Evolutionary conservation across 768 basidiomycete genomes (phyloP).

Genomic region (Suillus tomentosus): DNA sequence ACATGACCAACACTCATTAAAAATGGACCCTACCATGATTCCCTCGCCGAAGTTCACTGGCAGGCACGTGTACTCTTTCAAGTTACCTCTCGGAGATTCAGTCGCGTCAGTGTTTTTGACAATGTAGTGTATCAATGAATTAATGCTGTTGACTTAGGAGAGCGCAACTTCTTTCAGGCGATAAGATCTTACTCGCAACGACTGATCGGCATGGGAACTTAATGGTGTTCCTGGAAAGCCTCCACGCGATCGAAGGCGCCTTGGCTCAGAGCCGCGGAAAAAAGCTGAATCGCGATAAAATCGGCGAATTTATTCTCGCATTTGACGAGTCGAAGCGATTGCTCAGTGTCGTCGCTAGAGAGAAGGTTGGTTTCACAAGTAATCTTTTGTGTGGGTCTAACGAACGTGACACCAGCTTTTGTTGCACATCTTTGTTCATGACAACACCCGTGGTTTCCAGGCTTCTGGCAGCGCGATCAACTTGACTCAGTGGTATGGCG

Average conservation of each 20-base stretch:
- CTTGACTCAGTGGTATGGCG: slow-evolving; percentile 46
- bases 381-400: not conserved
- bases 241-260: slow-evolving; percentile 34
- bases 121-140: not conserved
- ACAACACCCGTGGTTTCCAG: slow-evolving; percentile 47
- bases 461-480: slow-evolving; percentile 43
- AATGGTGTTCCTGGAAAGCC: slow-evolving; percentile 41
- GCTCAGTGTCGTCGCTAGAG: slow-evolving; percentile 46
- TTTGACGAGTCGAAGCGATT: slow-evolving; percentile 55
- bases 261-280: slow-evolving; percentile 32
- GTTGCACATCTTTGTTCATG: slow-evolving; percentile 49
- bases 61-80: slow-evolving; percentile 19
- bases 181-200: slow-evolving; percentile 44
- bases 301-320: slow-evolving; percentile 48
- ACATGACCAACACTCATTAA: slow-evolving; percentile 30
- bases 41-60: slow-evolving; percentile 25
- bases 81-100: slow-evolving; percentile 21
- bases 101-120: slow-evolving; percentile 10
- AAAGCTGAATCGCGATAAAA: slow-evolving; percentile 45
- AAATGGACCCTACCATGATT: slow-evolving; percentile 24
- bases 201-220: slow-evolving; percentile 37
- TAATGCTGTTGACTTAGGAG: slow-evolving; percentile 25
- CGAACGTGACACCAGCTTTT: slow-evolving; percentile 26
- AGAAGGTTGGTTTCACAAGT: slow-evolving; percentile 35
- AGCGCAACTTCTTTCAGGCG: slow-evolving; percentile 44